phyloP scores from a whole-genome alignment of 352 stramenopile genomes.

The Elongisporangium prolatum region DNA sequence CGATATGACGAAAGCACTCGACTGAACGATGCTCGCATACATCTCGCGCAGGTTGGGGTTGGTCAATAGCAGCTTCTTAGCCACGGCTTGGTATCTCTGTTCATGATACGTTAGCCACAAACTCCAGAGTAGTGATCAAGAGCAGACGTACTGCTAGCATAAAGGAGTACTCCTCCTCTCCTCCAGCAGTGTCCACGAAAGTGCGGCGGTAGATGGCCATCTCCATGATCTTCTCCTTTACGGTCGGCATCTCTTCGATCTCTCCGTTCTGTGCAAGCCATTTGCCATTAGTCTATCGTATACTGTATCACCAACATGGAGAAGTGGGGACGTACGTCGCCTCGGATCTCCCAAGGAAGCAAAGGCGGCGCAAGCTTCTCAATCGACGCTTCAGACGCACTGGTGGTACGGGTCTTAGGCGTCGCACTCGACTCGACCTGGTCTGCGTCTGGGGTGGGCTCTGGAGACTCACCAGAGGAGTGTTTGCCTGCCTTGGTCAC shows the following conservation, averaged over 20 bases:
- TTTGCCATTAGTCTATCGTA: background rate
- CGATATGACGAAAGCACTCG: constrained; percentile 27
- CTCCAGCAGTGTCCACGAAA: constrained; percentile 48
- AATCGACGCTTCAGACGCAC: constrained; percentile 7
- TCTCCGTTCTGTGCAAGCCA: constrained; percentile 13
- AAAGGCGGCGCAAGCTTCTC: constrained; percentile 10
- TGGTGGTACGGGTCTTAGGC: constrained; percentile 12
- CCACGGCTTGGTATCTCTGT: constrained; percentile 40
- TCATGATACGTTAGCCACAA: background rate
- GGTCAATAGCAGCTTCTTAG: constrained; percentile 39
- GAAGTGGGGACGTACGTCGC: constrained; percentile 7
- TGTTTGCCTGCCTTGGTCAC: background rate
- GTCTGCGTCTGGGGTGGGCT: constrained; percentile 5
- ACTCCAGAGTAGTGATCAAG: background rate
- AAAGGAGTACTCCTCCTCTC: constrained; percentile 67
- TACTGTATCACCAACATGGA: no score
- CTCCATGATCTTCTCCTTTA: constrained; percentile 52
- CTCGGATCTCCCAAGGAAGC: constrained; percentile 46
- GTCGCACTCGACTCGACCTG: constrained; percentile 15
- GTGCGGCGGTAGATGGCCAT: constrained; percentile 61
- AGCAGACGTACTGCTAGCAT: constrained; percentile 22
- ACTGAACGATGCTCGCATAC: constrained; percentile 34
- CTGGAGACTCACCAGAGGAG: background rate
- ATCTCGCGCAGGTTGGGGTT: constrained; percentile 67
- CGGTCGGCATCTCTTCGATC: constrained; percentile 25